Conservation (phyloP, 768 basidiomycete genomes). For the Hypholoma fasciculare region DNA sequence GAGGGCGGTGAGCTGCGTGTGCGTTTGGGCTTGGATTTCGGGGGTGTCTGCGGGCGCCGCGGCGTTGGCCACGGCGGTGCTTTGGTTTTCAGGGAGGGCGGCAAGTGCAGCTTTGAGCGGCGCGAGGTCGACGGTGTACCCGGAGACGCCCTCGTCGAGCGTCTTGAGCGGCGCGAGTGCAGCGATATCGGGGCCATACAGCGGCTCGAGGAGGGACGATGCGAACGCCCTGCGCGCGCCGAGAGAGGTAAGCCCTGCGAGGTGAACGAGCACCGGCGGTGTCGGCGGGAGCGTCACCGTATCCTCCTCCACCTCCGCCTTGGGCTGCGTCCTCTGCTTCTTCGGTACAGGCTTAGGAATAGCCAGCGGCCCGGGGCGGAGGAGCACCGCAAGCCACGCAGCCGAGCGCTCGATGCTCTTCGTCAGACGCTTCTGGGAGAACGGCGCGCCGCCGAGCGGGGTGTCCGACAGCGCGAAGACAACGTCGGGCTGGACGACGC, state of each 20-base stretch:
- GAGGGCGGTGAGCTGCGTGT: conserved; percentile 32
- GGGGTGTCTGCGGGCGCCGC: not conserved
- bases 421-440: conserved; percentile 76
- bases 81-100: conserved; percentile 9
- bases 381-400: conserved; percentile 60
- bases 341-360: conserved; percentile 24
- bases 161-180: conserved; percentile 46
- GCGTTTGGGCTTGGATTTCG: too few species aligned
- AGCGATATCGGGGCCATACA: conserved; percentile 56
- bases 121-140: conserved; percentile 72
- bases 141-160: conserved; percentile 69
- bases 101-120: conserved; percentile 39
- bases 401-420: conserved; percentile 74
- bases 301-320: not conserved
- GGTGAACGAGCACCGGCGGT: conserved; percentile 55
- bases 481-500: conserved; percentile 63
- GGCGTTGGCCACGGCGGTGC: not conserved
- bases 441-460: conserved; percentile 61
- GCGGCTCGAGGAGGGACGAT: conserved; percentile 50
- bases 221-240: conserved; percentile 69
- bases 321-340: not conserved
- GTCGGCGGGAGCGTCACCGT: not conserved
- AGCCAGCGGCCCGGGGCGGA: conserved; percentile 33
- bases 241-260: conserved; percentile 60
- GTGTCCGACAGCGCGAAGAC: conserved; percentile 72